Evolutionary conservation across 306 rosid genomes (phyloP).

Genomic region (Trifolium fragiferum): DNA sequence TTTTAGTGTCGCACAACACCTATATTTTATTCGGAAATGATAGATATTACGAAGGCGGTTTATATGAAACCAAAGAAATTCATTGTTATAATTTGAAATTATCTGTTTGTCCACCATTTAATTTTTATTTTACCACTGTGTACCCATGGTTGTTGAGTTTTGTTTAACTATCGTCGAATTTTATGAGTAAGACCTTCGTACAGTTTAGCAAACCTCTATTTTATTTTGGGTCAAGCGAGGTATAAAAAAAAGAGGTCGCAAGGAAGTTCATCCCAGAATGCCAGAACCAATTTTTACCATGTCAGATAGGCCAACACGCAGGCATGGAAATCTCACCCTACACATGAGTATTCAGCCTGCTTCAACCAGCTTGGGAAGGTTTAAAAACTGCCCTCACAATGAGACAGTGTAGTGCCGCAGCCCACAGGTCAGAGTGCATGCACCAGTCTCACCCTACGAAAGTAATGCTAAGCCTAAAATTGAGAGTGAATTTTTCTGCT

Average conservation of each 20-base stretch:
- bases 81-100: too few relatives aligned
- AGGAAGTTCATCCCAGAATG: too few relatives aligned
- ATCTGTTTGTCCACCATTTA: too few relatives aligned
- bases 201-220: background rate
- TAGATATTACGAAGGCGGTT: too few relatives aligned
- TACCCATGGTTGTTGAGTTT: too few relatives aligned
- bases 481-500: background rate
- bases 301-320: background rate
- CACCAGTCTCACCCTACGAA: background rate
- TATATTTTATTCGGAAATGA: too few relatives aligned
- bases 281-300: background rate
- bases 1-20: too few relatives aligned
- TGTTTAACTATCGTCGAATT: background rate
- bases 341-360: background rate
- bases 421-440: background rate
- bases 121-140: too few relatives aligned
- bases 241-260: background rate
- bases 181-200: too few relatives aligned
- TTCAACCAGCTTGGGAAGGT: background rate
- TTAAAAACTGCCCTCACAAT: background rate
- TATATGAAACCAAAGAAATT: too few relatives aligned
- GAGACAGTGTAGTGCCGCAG: background rate
- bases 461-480: background rate
- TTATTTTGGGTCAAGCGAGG: conserved; percentile 3
- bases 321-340: background rate